Evolutionary conservation across 1,284 basidiomycete species (phyloP), one percentile per base, ranked within the genome.

Genomic region (Stygiomarasmius scandens): DNA sequence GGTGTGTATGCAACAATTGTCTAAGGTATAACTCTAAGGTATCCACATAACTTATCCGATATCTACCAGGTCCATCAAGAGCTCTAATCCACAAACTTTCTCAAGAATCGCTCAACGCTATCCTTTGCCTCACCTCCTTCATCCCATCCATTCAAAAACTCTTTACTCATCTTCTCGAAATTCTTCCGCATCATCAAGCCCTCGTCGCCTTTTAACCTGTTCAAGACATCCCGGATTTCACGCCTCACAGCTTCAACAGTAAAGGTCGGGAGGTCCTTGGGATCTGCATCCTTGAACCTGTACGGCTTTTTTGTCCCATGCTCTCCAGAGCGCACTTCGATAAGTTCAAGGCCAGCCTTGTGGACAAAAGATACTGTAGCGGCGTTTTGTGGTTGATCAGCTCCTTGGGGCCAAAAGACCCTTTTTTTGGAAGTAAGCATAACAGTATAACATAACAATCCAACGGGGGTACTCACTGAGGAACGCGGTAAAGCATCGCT

Each of bases 161-260:
- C 22, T 8, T 45, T 19, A 14, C 19, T 25, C 6, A 54, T 41
- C 25, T 32, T 20, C 27, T 54, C 57, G 45, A 58, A 58, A 43
- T 58, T 58, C 11, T 38, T 29, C 38, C 56, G 49, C 1, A 58
- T 48, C 5, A 24, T n/a, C 20, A 29, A 5, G 5, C 52, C 57
- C 45, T 58, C 46, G 24, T 54, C 48, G 3, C 48, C 52, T 20
- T 41, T 55, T 34, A 32, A 54, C 43, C 23, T 34, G 1, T 16
- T 25, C 44, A 16, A 27, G 14, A 46, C 22, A 56, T 36, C 23
- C 45, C 16, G 8, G 10, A 63, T 23, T 49, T 63, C 61, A 9
- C 29, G 43, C 12, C 41, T 41, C 6, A 57, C 53, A 27, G 57
- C 56, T 19, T 43, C 55, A 23, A 50, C 34, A n/a, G 54, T 55